Evolutionary conservation across 148 eudicot species (phyloP).

Genomic region (Rhododendron williamsianum): DNA sequence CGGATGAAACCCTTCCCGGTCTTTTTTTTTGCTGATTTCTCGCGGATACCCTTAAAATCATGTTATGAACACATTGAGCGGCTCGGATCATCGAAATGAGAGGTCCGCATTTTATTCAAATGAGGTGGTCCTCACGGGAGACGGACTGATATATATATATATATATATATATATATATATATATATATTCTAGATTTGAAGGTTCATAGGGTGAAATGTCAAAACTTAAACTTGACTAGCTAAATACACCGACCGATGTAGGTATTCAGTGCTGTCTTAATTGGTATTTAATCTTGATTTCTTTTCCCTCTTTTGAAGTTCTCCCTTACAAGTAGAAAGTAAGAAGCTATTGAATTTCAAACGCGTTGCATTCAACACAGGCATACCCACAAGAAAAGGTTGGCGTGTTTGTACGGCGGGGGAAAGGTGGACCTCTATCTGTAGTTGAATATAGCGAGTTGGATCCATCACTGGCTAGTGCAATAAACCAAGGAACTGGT

Average conservation of each 20-base stretch:
- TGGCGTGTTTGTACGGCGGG: slow-evolving; percentile 93
- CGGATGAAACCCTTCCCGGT: too few relatives aligned
- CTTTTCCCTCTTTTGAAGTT: not conserved
- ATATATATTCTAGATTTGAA: not conserved
- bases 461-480: slow-evolving; percentile 77
- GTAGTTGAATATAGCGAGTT: slow-evolving; percentile 97
- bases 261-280: not conserved
- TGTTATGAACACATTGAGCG: too few relatives aligned
- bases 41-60: too few relatives aligned
- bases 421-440: slow-evolving; percentile 90
- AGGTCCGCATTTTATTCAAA: too few relatives aligned
- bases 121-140: too few relatives aligned
- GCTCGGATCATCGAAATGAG: too few relatives aligned
- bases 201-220: not conserved
- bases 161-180: too few relatives aligned
- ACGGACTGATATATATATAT: too few relatives aligned
- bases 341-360: slow-evolving; percentile 6
- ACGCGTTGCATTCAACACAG: slow-evolving; percentile 31
- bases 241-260: not conserved
- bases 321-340: not conserved
- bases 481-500: slow-evolving; percentile 80
- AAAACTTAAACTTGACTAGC: not conserved
- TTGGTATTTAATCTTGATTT: not conserved
- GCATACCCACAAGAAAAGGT: slow-evolving; percentile 99
- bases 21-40: too few relatives aligned